Evolutionary conservation across 2,329 filamentous ascomycete genomes (phyloP), one percentile per base, ranked within the genome.

Genomic region (Diaporthe ampelina): DNA sequence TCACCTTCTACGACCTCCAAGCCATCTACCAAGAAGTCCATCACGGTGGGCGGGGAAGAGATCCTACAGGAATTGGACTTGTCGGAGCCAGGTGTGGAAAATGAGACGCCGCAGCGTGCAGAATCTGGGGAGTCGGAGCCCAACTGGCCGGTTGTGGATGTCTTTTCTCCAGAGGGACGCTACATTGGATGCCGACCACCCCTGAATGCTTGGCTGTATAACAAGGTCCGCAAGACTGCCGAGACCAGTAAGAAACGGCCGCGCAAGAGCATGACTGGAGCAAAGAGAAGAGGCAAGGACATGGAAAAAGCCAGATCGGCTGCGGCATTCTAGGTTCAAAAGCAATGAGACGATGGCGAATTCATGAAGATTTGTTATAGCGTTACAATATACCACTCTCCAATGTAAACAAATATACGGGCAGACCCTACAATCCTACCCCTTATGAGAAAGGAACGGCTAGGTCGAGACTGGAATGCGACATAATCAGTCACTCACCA

Each of bases 161-260:
- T 98, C 0, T 98, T 93, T 79, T 94, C 90, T 37, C 97, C 97
- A 0, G 89, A 95, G 74, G 97, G 97, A n/a, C 92, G 91, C 78
- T 97, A 94, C 78, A 86, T 98, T 40, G 92, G 88, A 0, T 84
- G 86, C 13, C 87, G 94, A 48, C 82, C 81, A 77, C 93, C 94
- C 1, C 91, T 97, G 86, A 91, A 93, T 78, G 94, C 91, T 9
- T 95, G 92, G 89, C 74, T 92, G 74, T 81, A 92, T 70, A 89
- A 89, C 77, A 91, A 90, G 80, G 89, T 90, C 37, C 85, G 84
- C 19, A 83, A 86, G n/a, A 83, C 85, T 32, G 83, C 63, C 7
- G 32, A 75, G 70, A 72, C 83, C 29, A 83, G 88, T 73, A 86
- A 84, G 79, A 88, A 84, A 77, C 85, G 94, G 74, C 94, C 93